Conservation (phyloP, 106 monocot species). For the Dactylorhiza incarnata region DNA sequence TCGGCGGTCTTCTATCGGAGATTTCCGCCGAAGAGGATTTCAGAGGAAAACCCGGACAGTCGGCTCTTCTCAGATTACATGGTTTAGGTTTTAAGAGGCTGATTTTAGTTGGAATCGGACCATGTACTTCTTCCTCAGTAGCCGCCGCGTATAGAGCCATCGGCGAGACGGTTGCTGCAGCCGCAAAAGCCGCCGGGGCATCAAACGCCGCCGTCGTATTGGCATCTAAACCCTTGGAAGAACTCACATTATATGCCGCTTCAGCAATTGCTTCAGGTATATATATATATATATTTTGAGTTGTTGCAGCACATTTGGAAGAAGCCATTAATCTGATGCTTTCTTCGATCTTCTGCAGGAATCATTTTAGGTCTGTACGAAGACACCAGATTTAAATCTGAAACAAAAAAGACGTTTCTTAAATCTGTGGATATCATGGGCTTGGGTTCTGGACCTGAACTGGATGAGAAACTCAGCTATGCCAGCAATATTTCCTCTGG, state of each 20-base stretch:
- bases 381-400: conserved; percentile 73
- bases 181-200: conserved; percentile 51
- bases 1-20: conserved; percentile 48
- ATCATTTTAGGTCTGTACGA: conserved; percentile 52
- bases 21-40: conserved; percentile 65
- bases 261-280: conserved; percentile 48
- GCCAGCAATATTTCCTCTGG: conserved; percentile 56
- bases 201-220: conserved; percentile 53
- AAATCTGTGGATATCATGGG: conserved; percentile 70
- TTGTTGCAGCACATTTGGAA: background rate
- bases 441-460: conserved; percentile 40
- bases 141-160: conserved; percentile 26
- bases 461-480: conserved; percentile 58
- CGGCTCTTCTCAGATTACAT: conserved; percentile 47
- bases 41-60: conserved; percentile 64
- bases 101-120: conserved; percentile 46
- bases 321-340: background rate
- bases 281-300: background rate
- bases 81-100: conserved; percentile 57
- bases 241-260: conserved; percentile 37
- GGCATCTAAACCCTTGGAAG: conserved; percentile 37
- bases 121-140: conserved; percentile 11
- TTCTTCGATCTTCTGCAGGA: conserved; percentile 24
- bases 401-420: conserved; percentile 46
- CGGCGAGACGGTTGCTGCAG: conserved; percentile 60